Base-by-base conservation (phyloP, 495 filamentous ascomycete species). In the Hapsidospora chrysogenum region DNA sequence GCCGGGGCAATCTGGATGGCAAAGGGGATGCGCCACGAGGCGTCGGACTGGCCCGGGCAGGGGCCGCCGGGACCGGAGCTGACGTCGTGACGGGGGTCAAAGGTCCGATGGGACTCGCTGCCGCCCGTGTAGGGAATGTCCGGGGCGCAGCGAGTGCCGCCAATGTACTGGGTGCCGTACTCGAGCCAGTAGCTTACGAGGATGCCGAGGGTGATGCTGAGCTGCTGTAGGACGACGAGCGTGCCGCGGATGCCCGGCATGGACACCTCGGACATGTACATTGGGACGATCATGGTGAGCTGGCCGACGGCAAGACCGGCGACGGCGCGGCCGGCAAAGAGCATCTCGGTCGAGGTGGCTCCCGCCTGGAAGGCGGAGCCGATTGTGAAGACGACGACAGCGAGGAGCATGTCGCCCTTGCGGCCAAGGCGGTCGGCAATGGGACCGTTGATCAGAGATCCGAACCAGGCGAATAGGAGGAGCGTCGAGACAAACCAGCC, bases 171-270 rank as follows among this genome's bases (percentile, higher is more conserved):
- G 9, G 66, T 70, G 10, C 64, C 66, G 36, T 68, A 73, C 8
- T 70, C 70, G 26, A 68, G 67, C 64, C 66, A 73, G 46, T 60
- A 73, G 1, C 62, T 57, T 17, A 71, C 54, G 17, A 71, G 60
- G 32, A 72, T 71, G 7, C 68, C 68, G 3, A 65, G 50, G 11
- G 67, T 67, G 33, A 71, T 72, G 35, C 42, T 35, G 22, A 43
- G 59, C 41, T 73, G 66, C 41, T 73, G 64, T n/a, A 72, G 48
- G 2, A 64, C 63, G 7, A 73, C 49, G 9, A 72, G 50, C 0
- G 61, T 56, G 31, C 68, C 68, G 34, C 68, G 58, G 37, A 62
- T 64, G 37, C 69, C 64, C 0, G 68, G 66, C 11, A 67, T 63
- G 36, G 61, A 62, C 29, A 73, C 64, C 39, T 73, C 68, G 0